phyloP scores from a whole-genome alignment of 192 early-diverging fungal species.

The Coemansia sp. region DNA sequence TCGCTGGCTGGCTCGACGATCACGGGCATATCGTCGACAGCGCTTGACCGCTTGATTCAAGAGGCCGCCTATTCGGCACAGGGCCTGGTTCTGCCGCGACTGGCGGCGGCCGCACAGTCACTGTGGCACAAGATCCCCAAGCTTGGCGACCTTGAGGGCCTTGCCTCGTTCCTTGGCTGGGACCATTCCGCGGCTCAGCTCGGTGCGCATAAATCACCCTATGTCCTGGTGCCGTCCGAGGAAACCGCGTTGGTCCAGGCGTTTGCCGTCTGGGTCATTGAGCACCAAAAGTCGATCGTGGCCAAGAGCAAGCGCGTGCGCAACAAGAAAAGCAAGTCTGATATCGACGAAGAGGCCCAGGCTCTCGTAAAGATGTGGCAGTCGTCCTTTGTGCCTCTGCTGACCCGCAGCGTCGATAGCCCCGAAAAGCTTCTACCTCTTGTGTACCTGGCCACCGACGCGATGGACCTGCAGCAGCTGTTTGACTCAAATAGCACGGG shows the following conservation, averaged over 20 bases:
- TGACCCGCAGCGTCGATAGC: slow-evolving; percentile 36
- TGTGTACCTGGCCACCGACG: slow-evolving; percentile 23
- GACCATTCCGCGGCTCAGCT: slow-evolving; percentile 31
- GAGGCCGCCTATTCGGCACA: slow-evolving; percentile 9
- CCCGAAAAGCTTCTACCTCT: slow-evolving; percentile 26
- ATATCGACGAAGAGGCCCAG: slow-evolving; percentile 14
- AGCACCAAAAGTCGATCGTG: slow-evolving; percentile 7
- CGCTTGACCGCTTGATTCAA: slow-evolving; percentile 24
- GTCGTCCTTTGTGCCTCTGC: slow-evolving; percentile 20
- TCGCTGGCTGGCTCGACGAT: slow-evolving; percentile 13
- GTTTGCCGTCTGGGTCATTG: slow-evolving; percentile 27
- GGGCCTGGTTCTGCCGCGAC: slow-evolving; percentile 15
- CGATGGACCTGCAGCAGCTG: slow-evolving; percentile 38
- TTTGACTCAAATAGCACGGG: slow-evolving; percentile 34
- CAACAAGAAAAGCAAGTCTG: slow-evolving; percentile 32
- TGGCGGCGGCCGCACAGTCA: slow-evolving; percentile 34
- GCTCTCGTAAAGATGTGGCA: slow-evolving; percentile 29
- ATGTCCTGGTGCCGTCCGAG: slow-evolving; percentile 26
- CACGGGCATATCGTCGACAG: slow-evolving; percentile 9
- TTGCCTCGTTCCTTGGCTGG: slow-evolving; percentile 35
- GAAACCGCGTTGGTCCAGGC: slow-evolving; percentile 43
- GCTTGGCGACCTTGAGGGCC: slow-evolving; percentile 15
- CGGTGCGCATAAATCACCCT: slow-evolving; percentile 6
- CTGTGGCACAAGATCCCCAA: slow-evolving; percentile 31
- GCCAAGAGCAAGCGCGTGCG: slow-evolving; percentile 19